These are phyloP conservation scores for Vitis labrusca DNA, from an alignment of 164 flowering plant species.

Conservation along the genomic window DNA sequence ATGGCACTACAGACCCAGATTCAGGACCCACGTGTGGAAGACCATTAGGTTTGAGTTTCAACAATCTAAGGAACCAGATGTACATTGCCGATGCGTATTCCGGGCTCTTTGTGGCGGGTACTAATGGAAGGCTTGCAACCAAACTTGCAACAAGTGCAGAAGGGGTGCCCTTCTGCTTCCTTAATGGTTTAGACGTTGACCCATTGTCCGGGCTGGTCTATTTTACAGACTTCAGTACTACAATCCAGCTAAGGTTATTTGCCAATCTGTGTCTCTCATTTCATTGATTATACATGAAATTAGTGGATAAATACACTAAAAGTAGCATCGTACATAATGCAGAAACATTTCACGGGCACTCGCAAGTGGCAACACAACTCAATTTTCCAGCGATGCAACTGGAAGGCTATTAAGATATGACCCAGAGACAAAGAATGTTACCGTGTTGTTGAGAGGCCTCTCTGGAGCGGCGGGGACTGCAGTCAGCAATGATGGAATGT, in stretches of 20 bases:
- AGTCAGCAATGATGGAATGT: conserved; percentile 23
- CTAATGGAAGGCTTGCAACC: conserved; percentile 16
- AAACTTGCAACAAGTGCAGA: conserved; percentile 13
- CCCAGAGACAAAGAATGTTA: conserved; percentile 12
- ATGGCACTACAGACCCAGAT: background rate
- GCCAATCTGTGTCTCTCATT: no score
- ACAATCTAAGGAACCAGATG: conserved; percentile 28
- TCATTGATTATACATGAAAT: no score
- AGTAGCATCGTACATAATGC: no score
- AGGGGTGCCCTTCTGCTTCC: conserved; percentile 18
- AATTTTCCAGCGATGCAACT: background rate
- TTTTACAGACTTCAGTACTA: conserved; percentile 25
- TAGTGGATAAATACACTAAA: no score
- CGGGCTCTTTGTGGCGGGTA: conserved; percentile 36
- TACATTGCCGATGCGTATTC: conserved; percentile 44
- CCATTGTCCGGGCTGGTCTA: conserved; percentile 15
- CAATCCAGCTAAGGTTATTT: conserved; percentile 8
- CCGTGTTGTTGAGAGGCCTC: conserved; percentile 26
- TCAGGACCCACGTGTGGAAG: conserved; percentile 29
- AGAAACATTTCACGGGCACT: no score
- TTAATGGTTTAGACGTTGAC: conserved; percentile 24
- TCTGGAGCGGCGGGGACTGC: conserved; percentile 27
- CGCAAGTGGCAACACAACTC: background rate
- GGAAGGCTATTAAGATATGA: conserved; percentile 32
- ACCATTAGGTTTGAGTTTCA: conserved; percentile 37